Percentiles rank a stretch among this genome's conserved stretches.
Conservation (phyloP, 225 moss, liverwort and hornwort species). For the Marchantia paleacea region DNA sequence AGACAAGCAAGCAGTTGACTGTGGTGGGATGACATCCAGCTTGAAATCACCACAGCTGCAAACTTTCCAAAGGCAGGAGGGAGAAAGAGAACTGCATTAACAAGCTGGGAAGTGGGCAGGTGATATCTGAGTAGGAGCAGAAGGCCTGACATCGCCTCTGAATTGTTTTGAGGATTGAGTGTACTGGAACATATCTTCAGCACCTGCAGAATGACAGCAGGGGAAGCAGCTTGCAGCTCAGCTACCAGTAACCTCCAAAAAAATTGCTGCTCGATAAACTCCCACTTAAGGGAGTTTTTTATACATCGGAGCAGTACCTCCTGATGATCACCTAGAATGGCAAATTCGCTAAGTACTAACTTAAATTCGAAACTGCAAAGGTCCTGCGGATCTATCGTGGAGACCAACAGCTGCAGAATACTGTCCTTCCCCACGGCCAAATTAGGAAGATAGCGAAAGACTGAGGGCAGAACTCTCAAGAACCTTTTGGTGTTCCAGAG, state of each 20-base stretch:
- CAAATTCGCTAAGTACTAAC: slow-evolving; percentile 73
- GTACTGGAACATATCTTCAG: slow-evolving; percentile 53
- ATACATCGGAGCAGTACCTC: slow-evolving; percentile 58
- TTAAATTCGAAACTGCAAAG: slow-evolving; percentile 75
- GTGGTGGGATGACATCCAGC: slow-evolving; percentile 86
- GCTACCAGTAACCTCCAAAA: slow-evolving; percentile 89
- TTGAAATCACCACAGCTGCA: slow-evolving; percentile 72
- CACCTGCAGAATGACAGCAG: slow-evolving; percentile 61
- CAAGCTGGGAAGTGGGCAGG: slow-evolving; percentile 66
- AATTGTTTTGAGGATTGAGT: slow-evolving; percentile 53
- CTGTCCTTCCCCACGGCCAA: slow-evolving; percentile 70
- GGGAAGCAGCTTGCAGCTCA: slow-evolving; percentile 62
- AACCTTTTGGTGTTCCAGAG: slow-evolving; percentile 78
- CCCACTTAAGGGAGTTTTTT: slow-evolving; percentile 74
- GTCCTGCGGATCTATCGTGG: slow-evolving; percentile 76
- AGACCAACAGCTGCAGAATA: slow-evolving; percentile 56
- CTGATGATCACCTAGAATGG: slow-evolving; percentile 68
- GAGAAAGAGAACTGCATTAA: slow-evolving; percentile 65
- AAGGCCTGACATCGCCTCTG: slow-evolving; percentile 79
- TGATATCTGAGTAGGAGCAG: slow-evolving; percentile 64
- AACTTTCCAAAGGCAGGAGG: slow-evolving; percentile 75
- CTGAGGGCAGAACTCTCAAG: slow-evolving; percentile 67
- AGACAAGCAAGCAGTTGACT: slow-evolving; percentile 65
- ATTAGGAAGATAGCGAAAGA: slow-evolving; percentile 79
- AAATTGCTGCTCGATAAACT: slow-evolving; percentile 87